Evolutionary conservation across 345 rosid genomes (phyloP).

Genomic region (Balakata baccata): DNA sequence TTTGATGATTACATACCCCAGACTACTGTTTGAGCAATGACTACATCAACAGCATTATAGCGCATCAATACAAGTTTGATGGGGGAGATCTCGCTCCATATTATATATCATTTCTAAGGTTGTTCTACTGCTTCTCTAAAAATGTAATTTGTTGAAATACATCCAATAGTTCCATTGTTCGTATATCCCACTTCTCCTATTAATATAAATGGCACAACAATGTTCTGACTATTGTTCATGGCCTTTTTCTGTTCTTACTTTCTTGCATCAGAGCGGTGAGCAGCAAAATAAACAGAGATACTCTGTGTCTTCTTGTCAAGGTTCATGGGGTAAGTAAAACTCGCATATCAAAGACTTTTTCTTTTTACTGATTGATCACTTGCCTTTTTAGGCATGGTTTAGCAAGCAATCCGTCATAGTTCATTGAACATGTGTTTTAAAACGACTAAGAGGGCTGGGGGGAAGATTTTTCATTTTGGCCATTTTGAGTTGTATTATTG

Average conservation of each 20-base stretch:
- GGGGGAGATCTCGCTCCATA: slow-evolving; percentile 58
- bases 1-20: slow-evolving; percentile 29
- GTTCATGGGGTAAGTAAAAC: slow-evolving; percentile 51
- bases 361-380: background rate
- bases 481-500: background rate
- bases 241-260: slow-evolving; percentile 10
- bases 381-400: slow-evolving; percentile 5
- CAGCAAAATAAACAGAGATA: slow-evolving; percentile 54
- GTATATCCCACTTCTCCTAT: background rate
- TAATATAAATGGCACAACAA: background rate
- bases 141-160: slow-evolving; percentile 9
- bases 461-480: background rate
- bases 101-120: slow-evolving; percentile 63
- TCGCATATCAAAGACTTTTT: background rate
- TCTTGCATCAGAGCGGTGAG: slow-evolving; percentile 58
- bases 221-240: background rate
- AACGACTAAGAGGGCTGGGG: background rate
- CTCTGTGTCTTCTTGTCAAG: slow-evolving; percentile 62
- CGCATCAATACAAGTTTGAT: slow-evolving; percentile 46
- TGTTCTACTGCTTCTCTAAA: slow-evolving; percentile 11
- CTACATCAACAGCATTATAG: slow-evolving; percentile 55
- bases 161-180: background rate
- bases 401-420: background rate
- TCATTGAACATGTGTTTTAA: background rate
- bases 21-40: slow-evolving; percentile 69